phyloP scores from a whole-genome alignment of 2,329 filamentous ascomycete species.

The Gremmenia infestans region DNA sequence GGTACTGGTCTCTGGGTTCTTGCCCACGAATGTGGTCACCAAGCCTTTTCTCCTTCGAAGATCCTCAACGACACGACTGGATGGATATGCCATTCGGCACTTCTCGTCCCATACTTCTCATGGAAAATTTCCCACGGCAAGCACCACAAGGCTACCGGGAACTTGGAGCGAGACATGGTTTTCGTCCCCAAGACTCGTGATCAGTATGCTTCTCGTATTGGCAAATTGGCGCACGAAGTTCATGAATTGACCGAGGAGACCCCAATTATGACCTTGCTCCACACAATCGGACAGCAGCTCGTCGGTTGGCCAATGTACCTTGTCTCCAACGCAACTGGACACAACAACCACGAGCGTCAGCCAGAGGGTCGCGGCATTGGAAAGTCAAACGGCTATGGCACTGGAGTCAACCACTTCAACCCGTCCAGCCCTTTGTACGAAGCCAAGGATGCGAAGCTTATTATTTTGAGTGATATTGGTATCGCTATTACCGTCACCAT shows the following conservation, averaged over 20 bases:
- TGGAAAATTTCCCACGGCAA: slow-evolving; percentile 99
- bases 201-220: slow-evolving; percentile 69
- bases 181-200: slow-evolving; percentile 92
- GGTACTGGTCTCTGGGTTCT: slow-evolving; percentile 94
- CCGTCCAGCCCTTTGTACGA: slow-evolving; percentile 87
- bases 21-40: slow-evolving; percentile 96
- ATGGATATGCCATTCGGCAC: slow-evolving; percentile 82
- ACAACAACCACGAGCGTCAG: slow-evolving; percentile 90
- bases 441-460: slow-evolving; percentile 81
- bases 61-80: slow-evolving; percentile 86
- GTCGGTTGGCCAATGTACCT: slow-evolving; percentile 93
- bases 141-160: slow-evolving; percentile 98
- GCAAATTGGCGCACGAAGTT: slow-evolving; percentile 73
- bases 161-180: slow-evolving; percentile 98
- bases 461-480: slow-evolving; percentile 82
- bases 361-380: slow-evolving; percentile 88
- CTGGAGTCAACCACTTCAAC: slow-evolving; percentile 92
- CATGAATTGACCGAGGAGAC: slow-evolving; percentile 92
- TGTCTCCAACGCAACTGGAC: slow-evolving; percentile 85
- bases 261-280: slow-evolving; percentile 70
- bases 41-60: slow-evolving; percentile 92
- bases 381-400: slow-evolving; percentile 76
- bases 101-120: slow-evolving; percentile 95
- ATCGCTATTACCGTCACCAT: slow-evolving; percentile 55
- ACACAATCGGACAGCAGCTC: slow-evolving; percentile 80